Evolutionary conservation across 495 filamentous ascomycete species (phyloP), one percentile per base, ranked within the genome.

Genomic region (Parathielavia hyrcaniae): DNA sequence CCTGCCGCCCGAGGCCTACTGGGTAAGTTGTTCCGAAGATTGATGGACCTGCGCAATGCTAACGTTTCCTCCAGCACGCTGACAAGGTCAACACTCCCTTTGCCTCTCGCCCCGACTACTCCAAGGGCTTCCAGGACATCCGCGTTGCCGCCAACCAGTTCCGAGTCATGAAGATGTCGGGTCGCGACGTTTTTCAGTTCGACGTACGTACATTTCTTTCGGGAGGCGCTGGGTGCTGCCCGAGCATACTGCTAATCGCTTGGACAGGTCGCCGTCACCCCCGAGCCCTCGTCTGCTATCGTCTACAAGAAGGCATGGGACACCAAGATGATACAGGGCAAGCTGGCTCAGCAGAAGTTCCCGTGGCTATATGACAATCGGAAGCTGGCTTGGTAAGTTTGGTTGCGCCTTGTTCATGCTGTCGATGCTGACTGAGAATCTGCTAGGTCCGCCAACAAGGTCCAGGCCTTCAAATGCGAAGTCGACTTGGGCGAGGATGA

Each of bases 291-390:
- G 66, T 75, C 79, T 16, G 68, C 61, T 11, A 47, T 89, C 7
- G 79, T 88, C 58, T 69, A 50, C 58, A 83, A 83, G 65, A 87
- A 86, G 64, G 75, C 88, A 40, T 97, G 91, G 90, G 69, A 81
- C 14, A 84, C 82, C 11, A 70, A 79, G 7, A 69, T 70, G 0
- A 73, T 90, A 19, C 78, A 86, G 67, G 52, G 65, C 0, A 67
- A 67, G 10, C 68, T 95, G 12, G 73, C 74, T 5, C 39, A 57
- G 1, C 57, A 57, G 38, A 69, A 69, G 10, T 59, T 71, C 26
- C 73, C 71, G 3, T 88, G 84, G 71, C 79, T 98, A 50, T 90
- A 82, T 58, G 92, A 98, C 73, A 86, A 86, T 11, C 82, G 80
- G 62, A 86, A 84, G 67, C 71, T 95, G 16, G 88, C 85, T 13